A percentile compares a stretch with the other conserved stretches of the same genome.
phyloP scores from a whole-genome alignment of 2,329 filamentous ascomycete species.

The Aspergillus hortae region DNA sequence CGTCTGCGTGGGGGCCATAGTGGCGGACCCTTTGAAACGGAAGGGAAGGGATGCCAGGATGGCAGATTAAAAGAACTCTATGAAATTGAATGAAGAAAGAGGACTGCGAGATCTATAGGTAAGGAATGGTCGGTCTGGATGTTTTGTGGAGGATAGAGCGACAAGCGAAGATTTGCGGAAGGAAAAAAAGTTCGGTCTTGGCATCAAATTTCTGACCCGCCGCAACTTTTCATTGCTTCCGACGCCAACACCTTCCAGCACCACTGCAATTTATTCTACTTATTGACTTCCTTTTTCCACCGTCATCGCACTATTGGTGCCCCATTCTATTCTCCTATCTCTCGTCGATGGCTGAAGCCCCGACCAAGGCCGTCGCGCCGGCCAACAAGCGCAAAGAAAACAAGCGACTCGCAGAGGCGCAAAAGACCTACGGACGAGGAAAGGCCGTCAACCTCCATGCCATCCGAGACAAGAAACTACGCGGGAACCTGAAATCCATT shows the following conservation, averaged over 20 bases:
- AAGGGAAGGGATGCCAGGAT: conserved; percentile 64
- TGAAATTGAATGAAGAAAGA: conserved; percentile 2
- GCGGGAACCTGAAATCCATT: conserved; percentile 71
- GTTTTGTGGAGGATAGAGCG: not conserved
- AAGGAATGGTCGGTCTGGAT: not conserved
- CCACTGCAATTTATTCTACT: not conserved
- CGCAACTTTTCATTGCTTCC: conserved; percentile 10
- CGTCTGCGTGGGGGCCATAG: conserved; percentile 67
- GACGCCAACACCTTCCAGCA: conserved; percentile 9
- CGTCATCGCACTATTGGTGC: not conserved
- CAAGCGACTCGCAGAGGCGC: conserved; percentile 49
- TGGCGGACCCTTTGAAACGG: conserved; percentile 74
- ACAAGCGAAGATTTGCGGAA: conserved; percentile 30
- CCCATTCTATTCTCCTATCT: conserved; percentile 4
- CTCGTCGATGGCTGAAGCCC: conserved; percentile 27
- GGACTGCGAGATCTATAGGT: not conserved
- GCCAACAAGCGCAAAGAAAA: conserved; percentile 37
- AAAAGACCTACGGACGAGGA: conserved; percentile 80
- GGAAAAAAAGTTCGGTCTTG: conserved; percentile 27
- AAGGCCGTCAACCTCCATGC: conserved; percentile 66
- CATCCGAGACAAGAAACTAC: conserved; percentile 86
- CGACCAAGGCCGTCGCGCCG: conserved; percentile 27
- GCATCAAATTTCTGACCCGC: conserved; percentile 29
- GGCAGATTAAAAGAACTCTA: conserved; percentile 9
- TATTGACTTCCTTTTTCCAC: not conserved